Conservation (phyloP, 805 yeast genomes). For the Spathaspora arborariae region DNA sequence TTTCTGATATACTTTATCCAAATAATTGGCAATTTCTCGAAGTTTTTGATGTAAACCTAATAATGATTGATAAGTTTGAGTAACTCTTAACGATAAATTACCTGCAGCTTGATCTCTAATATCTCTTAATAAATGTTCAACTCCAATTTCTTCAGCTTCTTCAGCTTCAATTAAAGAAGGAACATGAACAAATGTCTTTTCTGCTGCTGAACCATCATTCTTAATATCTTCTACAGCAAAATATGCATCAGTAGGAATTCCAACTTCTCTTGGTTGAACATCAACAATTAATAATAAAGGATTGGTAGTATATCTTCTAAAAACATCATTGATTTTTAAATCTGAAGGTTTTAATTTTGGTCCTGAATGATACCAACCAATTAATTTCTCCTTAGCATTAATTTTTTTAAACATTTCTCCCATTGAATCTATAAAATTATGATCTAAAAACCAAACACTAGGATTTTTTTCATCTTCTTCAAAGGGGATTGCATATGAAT, state of each 20-base stretch:
- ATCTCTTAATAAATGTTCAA: conserved; percentile 91
- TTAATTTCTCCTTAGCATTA: conserved; percentile 91
- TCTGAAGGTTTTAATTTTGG: conserved; percentile 88
- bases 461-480: conserved; percentile 94
- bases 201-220: conserved; percentile 92
- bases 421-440: conserved; percentile 94
- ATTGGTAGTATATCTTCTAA: conserved; percentile 74
- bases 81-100: conserved; percentile 76
- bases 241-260: conserved; percentile 95
- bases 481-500: conserved; percentile 95
- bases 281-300: conserved; percentile 90
- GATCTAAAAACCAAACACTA: conserved; percentile 95
- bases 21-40: conserved; percentile 70
- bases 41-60: conserved; percentile 81
- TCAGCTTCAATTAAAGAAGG: conserved; percentile 94
- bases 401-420: conserved; percentile 96
- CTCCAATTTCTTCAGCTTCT: conserved; percentile 99
- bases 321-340: conserved; percentile 81
- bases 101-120: conserved; percentile 97
- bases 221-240: conserved; percentile 91
- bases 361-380: conserved; percentile 99
- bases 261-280: conserved; percentile 79
- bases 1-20: conserved; percentile 67
- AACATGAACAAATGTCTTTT: conserved; percentile 87
- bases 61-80: conserved; percentile 84